Evolutionary conservation across 2,329 filamentous ascomycete genomes (phyloP).

Genomic region (Ilyonectria sp.): DNA sequence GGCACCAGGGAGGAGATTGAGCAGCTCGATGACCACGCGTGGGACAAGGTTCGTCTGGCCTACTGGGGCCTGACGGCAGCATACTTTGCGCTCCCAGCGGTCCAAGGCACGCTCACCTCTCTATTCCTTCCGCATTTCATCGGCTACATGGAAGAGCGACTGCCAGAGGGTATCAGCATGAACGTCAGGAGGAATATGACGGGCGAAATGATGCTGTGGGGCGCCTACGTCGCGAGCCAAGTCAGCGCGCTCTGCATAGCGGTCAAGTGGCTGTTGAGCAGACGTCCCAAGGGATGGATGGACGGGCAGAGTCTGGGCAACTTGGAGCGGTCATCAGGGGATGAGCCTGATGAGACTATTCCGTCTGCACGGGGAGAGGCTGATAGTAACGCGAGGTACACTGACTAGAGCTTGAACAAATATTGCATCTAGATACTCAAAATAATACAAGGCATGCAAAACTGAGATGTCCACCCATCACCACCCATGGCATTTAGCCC

Average conservation of each 20-base stretch:
- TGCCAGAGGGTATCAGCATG: conserved; percentile 47
- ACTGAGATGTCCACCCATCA: background rate
- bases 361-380: conserved; percentile 18
- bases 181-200: conserved; percentile 32
- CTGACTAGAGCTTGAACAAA: conserved; percentile 30
- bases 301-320: conserved; percentile 41
- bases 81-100: conserved; percentile 40
- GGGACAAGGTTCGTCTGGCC: conserved; percentile 45
- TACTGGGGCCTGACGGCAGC: conserved; percentile 44
- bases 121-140: conserved; percentile 40
- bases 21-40: conserved; percentile 43
- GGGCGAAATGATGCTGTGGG: conserved; percentile 41
- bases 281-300: conserved; percentile 44
- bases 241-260: conserved; percentile 42
- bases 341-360: conserved; percentile 15
- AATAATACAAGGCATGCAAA: background rate
- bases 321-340: conserved; percentile 26
- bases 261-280: conserved; percentile 43
- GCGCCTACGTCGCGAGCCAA: conserved; percentile 36
- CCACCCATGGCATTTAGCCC: background rate
- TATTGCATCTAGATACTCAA: background rate
- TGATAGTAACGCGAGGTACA: conserved; percentile 32
- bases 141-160: conserved; percentile 36
- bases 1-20: conserved; percentile 48
- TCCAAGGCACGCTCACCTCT: conserved; percentile 36